Evolutionary conservation across 179 eudicot genomes (phyloP), one percentile per base, ranked within the genome.

Genomic region (Monotropa hypopitys): DNA sequence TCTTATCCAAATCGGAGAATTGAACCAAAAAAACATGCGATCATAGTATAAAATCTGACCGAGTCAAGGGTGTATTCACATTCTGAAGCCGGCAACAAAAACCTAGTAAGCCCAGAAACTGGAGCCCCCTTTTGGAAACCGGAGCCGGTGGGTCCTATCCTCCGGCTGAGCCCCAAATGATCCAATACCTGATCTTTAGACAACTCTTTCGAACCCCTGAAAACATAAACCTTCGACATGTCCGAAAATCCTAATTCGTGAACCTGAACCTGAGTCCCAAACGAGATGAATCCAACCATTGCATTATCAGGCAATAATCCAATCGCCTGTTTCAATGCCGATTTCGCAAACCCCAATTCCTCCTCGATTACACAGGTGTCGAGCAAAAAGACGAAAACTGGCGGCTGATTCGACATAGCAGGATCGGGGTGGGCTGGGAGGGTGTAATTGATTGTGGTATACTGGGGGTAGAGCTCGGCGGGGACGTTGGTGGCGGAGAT

Each of bases 341-440:
- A 91, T 78, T 91, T 95, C 0, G 91, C 99, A 73, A 73, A 93
- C 70, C 83, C 90, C 76, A 95, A 73, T 76, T 95, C 99, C 85
- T 95, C 99, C 84, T 93, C 97, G 75, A 95, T 86, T 93, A 95
- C 59, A 69, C 97, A 95, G 26, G 97, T 92, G 30, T 95, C 99
- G 16, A 95, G 63, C 30, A 95, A 89, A 61, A 95, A 95, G 54
- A 91, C 75, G 66, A 75, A 89, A 20, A 89, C 90, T 11, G 91
- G 94, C 0, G 86, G 81, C 5, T 76, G 72, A 3, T 77, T 68
- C 3, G 69, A 35, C 50, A 47, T 51, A 18, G 73, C 51, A 23
- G 79, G 76, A 32, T 47, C 51, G 23, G 73, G 61, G 59, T 35
- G 75, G 20, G 70, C 2, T 5, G 88, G 78, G 16, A 88, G 62